Base-by-base conservation (phyloP, 2,329 filamentous ascomycete genomes). In the Fusarium cicatricum region DNA sequence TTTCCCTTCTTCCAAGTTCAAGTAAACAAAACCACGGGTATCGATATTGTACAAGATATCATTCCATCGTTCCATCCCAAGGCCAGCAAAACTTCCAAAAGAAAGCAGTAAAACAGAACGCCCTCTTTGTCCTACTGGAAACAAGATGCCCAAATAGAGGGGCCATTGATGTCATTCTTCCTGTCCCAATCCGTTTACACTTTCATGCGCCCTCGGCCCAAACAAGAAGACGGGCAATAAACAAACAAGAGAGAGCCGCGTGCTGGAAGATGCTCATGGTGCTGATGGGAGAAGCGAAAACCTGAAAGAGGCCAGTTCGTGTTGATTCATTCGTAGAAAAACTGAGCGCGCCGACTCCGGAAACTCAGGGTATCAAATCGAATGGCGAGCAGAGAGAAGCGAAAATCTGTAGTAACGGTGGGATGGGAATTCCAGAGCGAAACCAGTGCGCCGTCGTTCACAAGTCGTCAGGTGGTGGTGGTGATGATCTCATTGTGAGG, bases 21-120 rank as follows among this genome's bases (percentile, higher is more conserved):
- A 61, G 49, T 41, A 45, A 36, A 43, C 54, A 48, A 55, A 60
- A 51, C 59, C 37, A 45, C 50, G 59, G 59, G 59, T 62, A 62
- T 62, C 59, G 50, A 63, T 63, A 55, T 53, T 61, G 32, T 62
- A 62, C 59, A 62, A 33, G 46, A 39, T 52, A 62, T 45, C 42
- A 44, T 44, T 21, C 43, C 43, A 36, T 26, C 11, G 11, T 8
- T 7, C 16, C 32, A 28, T 37, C 16, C n/a, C 41, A 44, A 44
- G 41, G 41, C 34, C 34, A 21, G 21, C 21, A 21, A 21, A 21
- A 21, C 21, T 4, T 21, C 4, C 21, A 21, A 21, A 21, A 4
- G 4, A 21, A 7, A 21, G 21, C 7, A 7, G 7, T 21, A 4
- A 21, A 21, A 21, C 21, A 21, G 7, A 21, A 21, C 21, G 21